Percentiles rank a stretch among this genome's conserved stretches.
Evolutionary conservation across 331 rosid genomes (phyloP).

Genomic region (Malus hybrid): DNA sequence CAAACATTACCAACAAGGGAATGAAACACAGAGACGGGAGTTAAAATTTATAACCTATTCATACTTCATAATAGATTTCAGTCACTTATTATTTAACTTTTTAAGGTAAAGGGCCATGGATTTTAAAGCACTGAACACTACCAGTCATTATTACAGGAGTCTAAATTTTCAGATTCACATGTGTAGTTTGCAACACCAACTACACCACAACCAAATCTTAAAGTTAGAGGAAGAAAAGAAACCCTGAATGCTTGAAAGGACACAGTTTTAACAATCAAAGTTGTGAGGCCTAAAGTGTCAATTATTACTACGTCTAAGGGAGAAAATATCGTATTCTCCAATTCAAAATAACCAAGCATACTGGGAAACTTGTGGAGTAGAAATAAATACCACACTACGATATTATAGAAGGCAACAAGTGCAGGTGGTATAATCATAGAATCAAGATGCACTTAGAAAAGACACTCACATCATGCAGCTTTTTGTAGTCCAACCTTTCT

Average conservation of each 20-base stretch:
- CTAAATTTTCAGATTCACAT: background rate
- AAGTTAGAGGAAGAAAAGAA: background rate
- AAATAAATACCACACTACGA: background rate
- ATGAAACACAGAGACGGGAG: background rate
- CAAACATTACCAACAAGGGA: background rate
- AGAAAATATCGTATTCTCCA: background rate
- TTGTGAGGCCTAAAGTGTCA: background rate
- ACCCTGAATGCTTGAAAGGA: background rate
- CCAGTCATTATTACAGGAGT: background rate
- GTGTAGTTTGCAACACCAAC: background rate
- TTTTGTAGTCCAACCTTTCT: slow-evolving; percentile 92
- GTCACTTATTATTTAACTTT: background rate
- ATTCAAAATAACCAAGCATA: background rate
- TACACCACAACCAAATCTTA: background rate
- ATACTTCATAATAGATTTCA: background rate
- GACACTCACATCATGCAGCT: slow-evolving; percentile 88
- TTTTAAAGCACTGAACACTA: background rate
- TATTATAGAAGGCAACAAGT: background rate
- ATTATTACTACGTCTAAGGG: background rate
- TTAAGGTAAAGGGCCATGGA: background rate
- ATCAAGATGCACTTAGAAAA: slow-evolving; percentile 8
- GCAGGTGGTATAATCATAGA: background rate
- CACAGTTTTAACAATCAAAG: background rate
- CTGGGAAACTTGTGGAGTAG: background rate
- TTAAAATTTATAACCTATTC: background rate